Evolutionary conservation across 768 basidiomycete species (phyloP), one percentile per base, ranked within the genome.

Genomic region (Tricholoma flavovirens): DNA sequence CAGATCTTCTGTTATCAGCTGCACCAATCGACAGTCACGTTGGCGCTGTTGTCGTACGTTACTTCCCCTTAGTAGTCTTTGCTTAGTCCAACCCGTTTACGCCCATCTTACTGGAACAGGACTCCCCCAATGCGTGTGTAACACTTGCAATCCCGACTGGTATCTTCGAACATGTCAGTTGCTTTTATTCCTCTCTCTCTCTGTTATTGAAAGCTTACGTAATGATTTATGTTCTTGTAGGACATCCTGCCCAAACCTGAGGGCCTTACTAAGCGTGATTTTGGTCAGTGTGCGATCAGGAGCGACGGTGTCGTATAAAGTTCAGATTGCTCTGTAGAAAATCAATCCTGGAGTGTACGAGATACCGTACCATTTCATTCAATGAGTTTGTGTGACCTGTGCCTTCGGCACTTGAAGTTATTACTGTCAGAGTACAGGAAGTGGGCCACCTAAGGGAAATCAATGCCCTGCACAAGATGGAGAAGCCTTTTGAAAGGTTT

Each of bases 121-220:
- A 88, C 67, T 86, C 85, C 4, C 87, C 88, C 1, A 90, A 90
- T 60, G 87, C 88, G 1, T 88, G 87, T 61, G 86, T 89, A 5
- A 88, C 87, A 0, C 70, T 91, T 19, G 87, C 79, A 0, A 74
- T 91, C 3, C 88, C 88, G 4, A 76, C 85, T n/a, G 87, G 82
- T 2, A 91, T 91, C 57, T 91, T 91, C 62, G 84, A 88, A 40
- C 77, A 83, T 62, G 86, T 86, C 49, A 59, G 81, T 62, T 4
- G 12, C 42, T 19, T 53, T 49, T 33, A 17, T 32, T 53, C n/a
- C n/a, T 36, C 54, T 43, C 17, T 12, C 36, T 32, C 9, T 30
- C 5, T 21, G 53, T 36, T 56, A 30, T 54, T 29, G 11, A 11
- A 21, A 9, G 22, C 19, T 22, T 32, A 46, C n/a, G 32, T 4